Evolutionary conservation across 140 eudicot species (phyloP), one percentile per base, ranked within the genome.

Genomic region (Senecio squalidus): DNA sequence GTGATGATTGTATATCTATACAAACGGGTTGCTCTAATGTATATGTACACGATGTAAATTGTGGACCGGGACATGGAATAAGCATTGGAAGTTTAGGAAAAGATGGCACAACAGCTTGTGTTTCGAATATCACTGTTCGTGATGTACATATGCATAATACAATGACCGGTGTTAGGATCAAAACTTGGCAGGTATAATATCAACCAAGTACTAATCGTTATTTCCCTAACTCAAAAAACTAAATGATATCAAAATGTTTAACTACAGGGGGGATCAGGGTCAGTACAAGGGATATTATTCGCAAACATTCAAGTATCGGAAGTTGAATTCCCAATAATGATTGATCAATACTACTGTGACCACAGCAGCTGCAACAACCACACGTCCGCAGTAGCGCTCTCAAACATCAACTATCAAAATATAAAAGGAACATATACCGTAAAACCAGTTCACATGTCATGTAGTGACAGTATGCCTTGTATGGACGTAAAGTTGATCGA

Each of bases 1-100:
- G 98, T 39, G 98, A 91, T 62, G 98, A 91, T 48, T 91, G 98
- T 43, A 82, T 91, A 63, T 91, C 98, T 9, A 86, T 91, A 86
- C 98, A 86, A 84, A 84, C 98, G 9, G 98, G 98, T 61, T 86
- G 96, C 75, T 67, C 95, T 39, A 84, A 91, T 28, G 96, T 91
- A 55, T 79, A 69, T 73, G 69, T 91, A 20, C 94, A 81, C 62
- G 77, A 80, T 49, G 81, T 91, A 39, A 86, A 91, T 55, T 91
- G 98, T 71, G 98, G 98, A 40, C 98, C 98, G 3, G 98, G 98
- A 64, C 98, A 86, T 72, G 96, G 98, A 31, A 91, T 91, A 71
- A 91, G 98, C 76, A 91, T 91, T 24, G 98, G 98, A 51, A 78
- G 94, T 22, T 73, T 91, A 39, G 98, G 98, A 58, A 87, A 73